Evolutionary conservation across 169 alveolate species (phyloP), one percentile per base, ranked within the genome.

Genomic region (Plasmodium gonderi): DNA sequence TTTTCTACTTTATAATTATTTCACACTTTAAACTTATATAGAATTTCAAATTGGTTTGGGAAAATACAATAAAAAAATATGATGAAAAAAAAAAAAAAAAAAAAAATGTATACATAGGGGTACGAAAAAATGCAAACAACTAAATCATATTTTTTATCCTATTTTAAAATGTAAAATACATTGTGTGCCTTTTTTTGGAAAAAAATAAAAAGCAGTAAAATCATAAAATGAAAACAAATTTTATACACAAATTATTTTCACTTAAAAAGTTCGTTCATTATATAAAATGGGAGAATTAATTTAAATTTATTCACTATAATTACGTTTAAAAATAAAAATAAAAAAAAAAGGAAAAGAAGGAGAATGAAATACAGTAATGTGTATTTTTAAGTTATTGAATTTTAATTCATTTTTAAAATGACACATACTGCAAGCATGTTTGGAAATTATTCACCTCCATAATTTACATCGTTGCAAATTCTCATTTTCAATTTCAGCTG

Each of bases 381-480:
- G 29, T 33, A 23, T 77, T 77, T 60, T 12, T 47, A 77, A 51
- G 75, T 47, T 44, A 36, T 51, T 67, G 91, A 81, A 44, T 44
- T 69, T 81, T 68, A 68, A 81, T 33, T 44, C 45, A 68, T 80
- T 79, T 54, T 36, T 26, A 80, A 65, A 65, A 65, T 65, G 51
- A 80, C 72, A 74, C 80, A 81, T 81, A 81, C 54, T n/a, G 82
- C 36, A 81, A 42, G 17, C 72, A 81, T 81, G 76, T 14, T 42
- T 29, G 75, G 76, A 29, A 81, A 74, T 38, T 38, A 40, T 60
- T 36, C n/a, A 40, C 36, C 14, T 79, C 12, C 49, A 74, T 54
- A 74, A 64, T 80, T 80, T 80, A 42, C 79, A 67, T 80, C 26
- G 40, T 36, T 60, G 72, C 72, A n/a, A 60, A 60, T 60, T 12